Conservation (phyloP, 23 red algal species). For the Pyropia haitanensis region DNA sequence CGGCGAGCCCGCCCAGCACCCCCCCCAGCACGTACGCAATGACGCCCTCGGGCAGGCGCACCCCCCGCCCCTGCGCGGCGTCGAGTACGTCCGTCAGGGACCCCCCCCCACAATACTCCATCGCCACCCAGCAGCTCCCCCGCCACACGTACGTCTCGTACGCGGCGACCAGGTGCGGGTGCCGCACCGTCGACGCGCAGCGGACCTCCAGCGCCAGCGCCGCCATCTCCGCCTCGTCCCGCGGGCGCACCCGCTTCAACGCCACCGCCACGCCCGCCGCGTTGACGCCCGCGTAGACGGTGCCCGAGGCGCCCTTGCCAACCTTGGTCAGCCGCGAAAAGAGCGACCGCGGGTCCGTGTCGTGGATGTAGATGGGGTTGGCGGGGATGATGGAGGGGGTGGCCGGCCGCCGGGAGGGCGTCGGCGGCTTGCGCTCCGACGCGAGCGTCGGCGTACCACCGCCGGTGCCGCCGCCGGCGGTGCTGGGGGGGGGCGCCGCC, state of each 20-base stretch:
- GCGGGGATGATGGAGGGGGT: slow-evolving; percentile 45
- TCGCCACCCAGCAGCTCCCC: slow-evolving; percentile 12
- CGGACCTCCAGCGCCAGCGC: too few species aligned
- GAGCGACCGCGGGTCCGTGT: slow-evolving; percentile 59
- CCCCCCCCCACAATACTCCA: slow-evolving; percentile 14
- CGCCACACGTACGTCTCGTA: slow-evolving; percentile 21
- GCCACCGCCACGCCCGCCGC: slow-evolving; percentile 11
- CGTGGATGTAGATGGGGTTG: slow-evolving; percentile 56
- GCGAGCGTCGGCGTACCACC: too few species aligned
- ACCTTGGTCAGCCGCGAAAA: slow-evolving; percentile 64
- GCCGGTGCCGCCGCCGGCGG: too few species aligned
- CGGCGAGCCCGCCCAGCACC: slow-evolving; percentile 7
- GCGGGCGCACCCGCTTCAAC: slow-evolving; percentile 23
- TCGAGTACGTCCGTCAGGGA: slow-evolving; percentile 21
- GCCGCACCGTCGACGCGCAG: slow-evolving; percentile 2
- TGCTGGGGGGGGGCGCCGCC: too few species aligned
- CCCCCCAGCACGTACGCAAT: slow-evolving; percentile 10
- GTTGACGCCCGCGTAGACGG: slow-evolving; percentile 46
- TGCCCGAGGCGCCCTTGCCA: slow-evolving; percentile 79
- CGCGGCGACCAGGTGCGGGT: slow-evolving; percentile 9
- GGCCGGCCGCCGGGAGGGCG: background rate
- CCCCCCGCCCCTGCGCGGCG: background rate
- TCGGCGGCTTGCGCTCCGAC: too few species aligned
- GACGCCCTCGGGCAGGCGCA: background rate
- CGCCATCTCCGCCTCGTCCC: too few species aligned